Conservation (phyloP, 2,329 filamentous ascomycete species). For the Diaporthe sp. region DNA sequence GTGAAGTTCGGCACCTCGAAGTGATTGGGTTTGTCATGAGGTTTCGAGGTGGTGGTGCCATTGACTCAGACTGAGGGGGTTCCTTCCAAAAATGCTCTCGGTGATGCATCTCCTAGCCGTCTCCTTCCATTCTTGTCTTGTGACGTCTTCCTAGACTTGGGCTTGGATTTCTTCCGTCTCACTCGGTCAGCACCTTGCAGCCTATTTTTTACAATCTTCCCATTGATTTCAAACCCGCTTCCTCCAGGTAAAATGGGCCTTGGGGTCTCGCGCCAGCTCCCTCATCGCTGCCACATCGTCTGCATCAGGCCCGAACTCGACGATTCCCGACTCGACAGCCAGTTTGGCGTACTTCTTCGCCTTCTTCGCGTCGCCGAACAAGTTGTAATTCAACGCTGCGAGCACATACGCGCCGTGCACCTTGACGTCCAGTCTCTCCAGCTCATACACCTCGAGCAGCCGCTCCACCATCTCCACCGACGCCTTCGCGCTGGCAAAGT, state of each 20-base stretch:
- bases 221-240: background rate
- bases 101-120: background rate
- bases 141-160: background rate
- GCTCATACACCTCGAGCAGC: constrained; percentile 60
- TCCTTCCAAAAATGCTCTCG: background rate
- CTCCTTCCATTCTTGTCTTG: background rate
- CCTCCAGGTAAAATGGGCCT: constrained; percentile 43
- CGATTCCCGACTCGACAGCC: constrained; percentile 48
- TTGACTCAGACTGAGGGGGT: background rate
- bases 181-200: background rate
- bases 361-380: constrained; percentile 45
- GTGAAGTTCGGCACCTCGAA: background rate
- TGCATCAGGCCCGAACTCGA: constrained; percentile 51
- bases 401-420: constrained; percentile 53
- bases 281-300: constrained; percentile 49
- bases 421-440: constrained; percentile 67
- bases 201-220: background rate
- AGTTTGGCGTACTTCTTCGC: constrained; percentile 48
- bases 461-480: constrained; percentile 60
- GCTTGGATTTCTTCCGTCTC: background rate
- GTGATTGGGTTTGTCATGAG: background rate
- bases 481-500: constrained; percentile 48
- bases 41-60: background rate
- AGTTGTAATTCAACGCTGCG: constrained; percentile 52
- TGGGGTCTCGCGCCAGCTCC: constrained; percentile 46